Evolutionary conservation across 2,329 filamentous ascomycete species (phyloP), one percentile per base, ranked within the genome.

Genomic region (Endocalyx cinctus): DNA sequence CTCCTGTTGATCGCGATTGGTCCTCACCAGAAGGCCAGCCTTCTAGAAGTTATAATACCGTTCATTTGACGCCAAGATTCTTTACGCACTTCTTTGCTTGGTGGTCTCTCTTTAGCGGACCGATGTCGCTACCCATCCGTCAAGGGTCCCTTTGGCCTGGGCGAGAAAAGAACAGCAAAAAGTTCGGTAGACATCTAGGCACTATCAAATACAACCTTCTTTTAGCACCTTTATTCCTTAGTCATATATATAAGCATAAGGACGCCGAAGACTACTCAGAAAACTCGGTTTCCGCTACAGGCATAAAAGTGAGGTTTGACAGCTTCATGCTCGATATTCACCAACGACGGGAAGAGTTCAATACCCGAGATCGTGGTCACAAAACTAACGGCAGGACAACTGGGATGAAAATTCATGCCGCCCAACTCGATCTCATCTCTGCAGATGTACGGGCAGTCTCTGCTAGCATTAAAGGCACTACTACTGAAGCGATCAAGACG

Each of bases 31-130:
- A 83, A 48, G 66, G 79, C 4, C 79, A 85, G 44, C 77, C 84
- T 4, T 94, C 89, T 1, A 77, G 81, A 43, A 97, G 90, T 55
- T 98, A 98, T 67, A 98, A 98, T 55, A 88, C 90, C 0, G 84
- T 97, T 2, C 94, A 98, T 59, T 73, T 98, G 18, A 92, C 86
- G 2, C 92, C 92, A 5, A 82, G 89, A 7, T 95, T 98, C 67
- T 98, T 98, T 58, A 96, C 90, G 0, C 92, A 98, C 57, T 98
- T 98, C 69, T 97, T 89, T 64, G 80, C 82, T 37, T 98, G 92
- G 92, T 97, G 89, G 88, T 90, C 85, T 1, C 79, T 97, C 47
- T 98, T 98, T 60, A 88, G 88, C 7, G 89, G 90, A 2, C 84
- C 90, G 7, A 88, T 97, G 81, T 94, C 90, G 10, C 70, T 98